Evolutionary conservation across 768 basidiomycete genomes (phyloP).

Genomic region (Strobilomyces dryophilus): DNA sequence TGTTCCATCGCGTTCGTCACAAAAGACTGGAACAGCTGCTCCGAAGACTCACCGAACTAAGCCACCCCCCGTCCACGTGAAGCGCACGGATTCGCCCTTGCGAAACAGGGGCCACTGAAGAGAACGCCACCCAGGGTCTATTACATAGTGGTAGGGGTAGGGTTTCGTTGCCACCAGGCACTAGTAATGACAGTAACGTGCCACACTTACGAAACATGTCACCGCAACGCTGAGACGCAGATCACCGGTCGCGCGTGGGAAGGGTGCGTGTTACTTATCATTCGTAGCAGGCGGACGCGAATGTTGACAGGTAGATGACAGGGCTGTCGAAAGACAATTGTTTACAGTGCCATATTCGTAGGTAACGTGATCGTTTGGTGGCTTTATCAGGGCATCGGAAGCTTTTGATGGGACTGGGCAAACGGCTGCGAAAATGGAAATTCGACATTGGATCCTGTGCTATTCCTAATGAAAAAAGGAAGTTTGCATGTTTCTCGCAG

Average conservation of each 20-base stretch:
- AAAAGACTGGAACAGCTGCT: background rate
- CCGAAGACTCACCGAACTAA: background rate
- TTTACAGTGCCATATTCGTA: background rate
- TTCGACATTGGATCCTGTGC: background rate
- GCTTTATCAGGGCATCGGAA: background rate
- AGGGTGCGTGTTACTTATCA: background rate
- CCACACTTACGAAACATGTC: slow-evolving; percentile 12
- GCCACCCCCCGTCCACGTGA: slow-evolving; percentile 1
- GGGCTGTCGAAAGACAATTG: background rate
- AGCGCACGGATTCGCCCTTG: background rate
- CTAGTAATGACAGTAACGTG: slow-evolving; percentile 12
- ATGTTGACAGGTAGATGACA: slow-evolving; percentile 1
- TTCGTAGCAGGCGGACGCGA: background rate
- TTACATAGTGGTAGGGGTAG: slow-evolving; percentile 1
- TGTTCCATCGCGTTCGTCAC: background rate
- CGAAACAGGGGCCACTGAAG: slow-evolving; percentile 10
- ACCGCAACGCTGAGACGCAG: slow-evolving; percentile 9
- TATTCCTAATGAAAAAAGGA: background rate
- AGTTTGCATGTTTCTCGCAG: background rate
- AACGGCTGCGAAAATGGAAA: background rate
- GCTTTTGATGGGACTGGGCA: background rate
- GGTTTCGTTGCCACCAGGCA: slow-evolving; percentile 15
- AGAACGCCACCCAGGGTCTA: slow-evolving; percentile 19
- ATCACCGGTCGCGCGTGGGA: slow-evolving; percentile 7
- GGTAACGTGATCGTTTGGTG: background rate